Base-by-base conservation (phyloP, 2,329 filamentous ascomycete genomes). In the Coniochaeta sp. region DNA sequence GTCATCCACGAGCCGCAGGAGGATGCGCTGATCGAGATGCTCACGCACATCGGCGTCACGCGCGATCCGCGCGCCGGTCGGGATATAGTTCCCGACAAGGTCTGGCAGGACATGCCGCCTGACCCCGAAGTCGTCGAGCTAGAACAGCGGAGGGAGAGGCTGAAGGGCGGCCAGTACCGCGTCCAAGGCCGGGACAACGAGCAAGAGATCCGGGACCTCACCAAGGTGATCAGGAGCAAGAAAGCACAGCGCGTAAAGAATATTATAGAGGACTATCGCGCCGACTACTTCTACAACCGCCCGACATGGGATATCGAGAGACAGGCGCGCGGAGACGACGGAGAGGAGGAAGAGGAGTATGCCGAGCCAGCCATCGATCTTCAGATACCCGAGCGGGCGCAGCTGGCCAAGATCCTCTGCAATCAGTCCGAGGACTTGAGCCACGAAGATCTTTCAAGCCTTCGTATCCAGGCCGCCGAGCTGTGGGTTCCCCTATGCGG, bases 201-300 rank as follows among this genome's bases (percentile, higher is more conserved):
- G n/a, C n/a, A n/a, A n/a, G n/a, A n/a, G n/a, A n/a, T n/a, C n/a
- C 55, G 57, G 10, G 10, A 51, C 27, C 58, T 67, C 2, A 58
- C 54, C 9, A 53, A 57, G 5, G 4, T 52, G 38, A 65, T 65
- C 31, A 50, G 51, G 20, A 59, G 28, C 1, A 65, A 60, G 51
- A 38, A 42, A 32, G 54, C 46, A 14, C n/a, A 62, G 50, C 53
- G 49, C 13, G 48, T 57, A 1, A 58, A 55, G 32, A n/a, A 45
- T 10, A 42, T 62, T 32, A 63, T 67, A 22, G 54, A 67, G 51
- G 55, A 51, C 24, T 50, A n/a, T n/a, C n/a, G n/a, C n/a, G n/a
- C n/a, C n/a, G n/a, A n/a, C n/a, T n/a, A n/a, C n/a, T n/a, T n/a
- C n/a, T n/a, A n/a, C n/a, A n/a, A n/a, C n/a, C n/a, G n/a, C n/a